Evolutionary conservation across 2,329 filamentous ascomycete genomes (phyloP).

Genomic region (Aspergillus luchuensis): DNA sequence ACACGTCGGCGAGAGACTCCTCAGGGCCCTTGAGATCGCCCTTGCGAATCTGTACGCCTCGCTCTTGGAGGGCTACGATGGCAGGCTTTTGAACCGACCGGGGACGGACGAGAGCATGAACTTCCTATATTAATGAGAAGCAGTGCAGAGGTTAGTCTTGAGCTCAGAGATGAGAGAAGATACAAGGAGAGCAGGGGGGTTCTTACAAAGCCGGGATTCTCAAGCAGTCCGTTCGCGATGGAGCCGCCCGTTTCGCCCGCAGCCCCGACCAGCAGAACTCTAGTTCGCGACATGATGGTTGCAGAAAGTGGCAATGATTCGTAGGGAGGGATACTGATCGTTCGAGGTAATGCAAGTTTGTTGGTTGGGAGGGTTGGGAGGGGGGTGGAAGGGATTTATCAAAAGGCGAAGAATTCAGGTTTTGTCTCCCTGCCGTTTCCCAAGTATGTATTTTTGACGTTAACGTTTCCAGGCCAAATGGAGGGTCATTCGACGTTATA

Average conservation of each 20-base stretch:
- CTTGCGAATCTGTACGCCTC: slow-evolving; percentile 48
- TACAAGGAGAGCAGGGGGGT: slow-evolving; percentile 4
- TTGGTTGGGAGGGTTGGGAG: neutral
- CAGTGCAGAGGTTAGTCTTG: slow-evolving; percentile 9
- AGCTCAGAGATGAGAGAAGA: neutral
- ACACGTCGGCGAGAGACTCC: slow-evolving; percentile 45
- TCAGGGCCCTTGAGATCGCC: slow-evolving; percentile 48
- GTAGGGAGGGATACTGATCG: neutral
- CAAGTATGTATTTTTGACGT: slow-evolving; percentile 12
- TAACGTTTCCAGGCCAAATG: slow-evolving; percentile 21
- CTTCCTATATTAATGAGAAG: slow-evolving; percentile 41
- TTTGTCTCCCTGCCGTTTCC: slow-evolving; percentile 5
- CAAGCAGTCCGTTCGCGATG: slow-evolving; percentile 41
- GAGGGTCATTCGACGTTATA: slow-evolving; percentile 38
- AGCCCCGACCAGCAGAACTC: slow-evolving; percentile 42
- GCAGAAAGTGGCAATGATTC: slow-evolving; percentile 11
- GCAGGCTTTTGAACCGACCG: slow-evolving; percentile 52
- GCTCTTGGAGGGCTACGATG: slow-evolving; percentile 42
- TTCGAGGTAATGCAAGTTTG: neutral
- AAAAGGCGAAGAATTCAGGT: slow-evolving; percentile 3
- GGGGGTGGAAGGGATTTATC: slow-evolving; percentile 2
- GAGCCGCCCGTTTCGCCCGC: slow-evolving; percentile 45
- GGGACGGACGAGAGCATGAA: slow-evolving; percentile 52
- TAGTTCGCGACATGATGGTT: slow-evolving; percentile 38
- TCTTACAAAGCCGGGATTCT: slow-evolving; percentile 29